Evolutionary conservation across 169 alveolate genomes (phyloP).

Genomic region (Besnoitia besnoiti): DNA sequence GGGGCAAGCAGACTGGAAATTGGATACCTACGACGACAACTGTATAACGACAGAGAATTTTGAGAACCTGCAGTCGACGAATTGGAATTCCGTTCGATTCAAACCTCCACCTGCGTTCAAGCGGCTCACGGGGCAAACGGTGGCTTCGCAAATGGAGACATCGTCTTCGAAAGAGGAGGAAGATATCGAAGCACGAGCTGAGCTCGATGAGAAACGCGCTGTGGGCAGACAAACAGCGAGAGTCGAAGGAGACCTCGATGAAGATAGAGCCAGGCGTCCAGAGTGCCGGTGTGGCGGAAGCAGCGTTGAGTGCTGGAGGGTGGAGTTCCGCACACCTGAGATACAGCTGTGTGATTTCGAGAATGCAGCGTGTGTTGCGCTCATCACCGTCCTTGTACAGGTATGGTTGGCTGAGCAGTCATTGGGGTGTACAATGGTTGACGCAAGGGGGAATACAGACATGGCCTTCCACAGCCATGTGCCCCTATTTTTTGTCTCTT

Average conservation of each 20-base stretch:
- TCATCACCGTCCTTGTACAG: slow-evolving; percentile 62
- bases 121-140: background rate
- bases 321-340: slow-evolving; percentile 96
- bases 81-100: slow-evolving; percentile 97
- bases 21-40: slow-evolving; percentile 37
- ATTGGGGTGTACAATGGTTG: no score
- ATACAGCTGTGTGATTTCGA: slow-evolving; percentile 94
- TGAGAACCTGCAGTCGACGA: slow-evolving; percentile 93
- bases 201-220: background rate
- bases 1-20: slow-evolving; percentile 56
- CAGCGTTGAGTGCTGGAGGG: slow-evolving; percentile 90
- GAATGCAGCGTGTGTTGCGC: slow-evolving; percentile 87
- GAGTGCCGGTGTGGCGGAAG: slow-evolving; percentile 49
- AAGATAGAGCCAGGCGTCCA: slow-evolving; percentile 44
- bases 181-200: background rate
- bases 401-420: no score
- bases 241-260: background rate
- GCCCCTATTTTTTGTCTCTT: no score
- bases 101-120: slow-evolving; percentile 92
- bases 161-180: background rate
- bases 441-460: no score
- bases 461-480: no score
- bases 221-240: background rate
- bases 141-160: background rate
- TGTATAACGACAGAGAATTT: slow-evolving; percentile 84